A percentile compares a stretch with the other conserved stretches of the same genome.
phyloP scores from a whole-genome alignment of 2,329 filamentous ascomycete genomes.

The Falciphora oryzae region DNA sequence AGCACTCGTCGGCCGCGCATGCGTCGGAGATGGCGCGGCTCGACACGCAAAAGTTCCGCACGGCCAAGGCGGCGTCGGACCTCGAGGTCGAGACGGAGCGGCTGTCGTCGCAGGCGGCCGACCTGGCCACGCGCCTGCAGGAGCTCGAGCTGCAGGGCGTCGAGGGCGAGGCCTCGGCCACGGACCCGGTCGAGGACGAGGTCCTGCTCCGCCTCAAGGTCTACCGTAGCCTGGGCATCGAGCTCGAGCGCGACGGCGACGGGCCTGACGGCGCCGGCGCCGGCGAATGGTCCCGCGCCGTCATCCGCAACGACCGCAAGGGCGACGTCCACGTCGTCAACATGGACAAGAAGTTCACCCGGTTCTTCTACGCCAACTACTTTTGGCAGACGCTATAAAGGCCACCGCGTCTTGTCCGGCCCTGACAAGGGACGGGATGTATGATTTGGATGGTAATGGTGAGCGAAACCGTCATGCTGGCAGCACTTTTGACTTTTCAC shows the following conservation, averaged over 20 bases:
- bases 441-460: neutral
- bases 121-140: constrained; percentile 67
- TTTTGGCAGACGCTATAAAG: constrained; percentile 82
- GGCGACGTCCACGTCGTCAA: constrained; percentile 94
- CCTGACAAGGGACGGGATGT: no score
- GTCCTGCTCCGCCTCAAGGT: constrained; percentile 75
- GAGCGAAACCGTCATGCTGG: no score
- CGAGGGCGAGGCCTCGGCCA: constrained; percentile 52
- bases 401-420: neutral
- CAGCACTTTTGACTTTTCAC: neutral
- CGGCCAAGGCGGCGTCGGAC: constrained; percentile 85
- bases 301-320: constrained; percentile 78
- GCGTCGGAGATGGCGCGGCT: constrained; percentile 78
- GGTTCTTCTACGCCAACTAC: constrained; percentile 90
- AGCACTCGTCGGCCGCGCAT: constrained; percentile 74
- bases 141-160: constrained; percentile 84
- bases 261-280: constrained; percentile 57
- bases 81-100: constrained; percentile 93
- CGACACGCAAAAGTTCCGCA: constrained; percentile 89
- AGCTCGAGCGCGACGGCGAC: constrained; percentile 71
- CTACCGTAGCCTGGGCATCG: constrained; percentile 85
- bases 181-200: constrained; percentile 53
- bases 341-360: constrained; percentile 85
- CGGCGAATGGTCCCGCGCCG: constrained; percentile 81
- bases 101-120: constrained; percentile 70